A percentile compares a stretch with the other conserved stretches of the same genome.
Conservation (phyloP, 805 yeast genomes). For the Wickerhamiella galacta region DNA sequence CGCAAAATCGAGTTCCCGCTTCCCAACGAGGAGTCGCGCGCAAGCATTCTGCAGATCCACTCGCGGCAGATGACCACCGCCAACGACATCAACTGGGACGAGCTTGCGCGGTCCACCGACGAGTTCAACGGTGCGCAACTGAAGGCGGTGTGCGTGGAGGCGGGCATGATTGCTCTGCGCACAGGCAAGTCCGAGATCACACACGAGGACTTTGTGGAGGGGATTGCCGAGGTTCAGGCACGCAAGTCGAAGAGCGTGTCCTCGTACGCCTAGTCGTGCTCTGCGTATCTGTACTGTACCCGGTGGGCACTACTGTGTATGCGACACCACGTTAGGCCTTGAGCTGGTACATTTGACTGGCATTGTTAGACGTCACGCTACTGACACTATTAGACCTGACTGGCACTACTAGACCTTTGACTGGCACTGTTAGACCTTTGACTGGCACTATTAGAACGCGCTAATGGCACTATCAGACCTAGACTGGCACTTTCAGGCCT, state of each 20-base stretch:
- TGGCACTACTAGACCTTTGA: too few species aligned
- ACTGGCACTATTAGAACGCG: too few species aligned
- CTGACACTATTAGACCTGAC: too few species aligned
- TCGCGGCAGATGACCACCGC: constrained; percentile 93
- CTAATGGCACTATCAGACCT: too few species aligned
- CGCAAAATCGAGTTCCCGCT: constrained; percentile 96
- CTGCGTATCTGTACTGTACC: too few species aligned
- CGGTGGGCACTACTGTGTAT: too few species aligned
- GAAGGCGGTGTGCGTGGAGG: constrained; percentile 97
- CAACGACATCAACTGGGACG: constrained; percentile 84
- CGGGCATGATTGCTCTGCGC: constrained; percentile 98
- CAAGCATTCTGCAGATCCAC: constrained; percentile 90
- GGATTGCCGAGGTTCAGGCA: constrained; percentile 95
- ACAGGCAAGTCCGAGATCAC: constrained; percentile 81
- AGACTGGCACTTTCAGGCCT: too few species aligned
- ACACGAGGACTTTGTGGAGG: constrained; percentile 97
- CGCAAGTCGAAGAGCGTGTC: constrained; percentile 90
- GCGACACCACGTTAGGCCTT: too few species aligned
- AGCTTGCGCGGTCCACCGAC: constrained; percentile 92
- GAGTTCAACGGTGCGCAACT: constrained; percentile 98
- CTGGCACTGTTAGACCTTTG: too few species aligned
- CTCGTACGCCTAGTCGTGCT: constrained; percentile 58
- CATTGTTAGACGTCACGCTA: too few species aligned
- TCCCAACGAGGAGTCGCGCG: constrained; percentile 95
- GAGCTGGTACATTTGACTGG: too few species aligned